phyloP scores from a whole-genome alignment of 139 green algal species.

The Ulvella scutata region DNA sequence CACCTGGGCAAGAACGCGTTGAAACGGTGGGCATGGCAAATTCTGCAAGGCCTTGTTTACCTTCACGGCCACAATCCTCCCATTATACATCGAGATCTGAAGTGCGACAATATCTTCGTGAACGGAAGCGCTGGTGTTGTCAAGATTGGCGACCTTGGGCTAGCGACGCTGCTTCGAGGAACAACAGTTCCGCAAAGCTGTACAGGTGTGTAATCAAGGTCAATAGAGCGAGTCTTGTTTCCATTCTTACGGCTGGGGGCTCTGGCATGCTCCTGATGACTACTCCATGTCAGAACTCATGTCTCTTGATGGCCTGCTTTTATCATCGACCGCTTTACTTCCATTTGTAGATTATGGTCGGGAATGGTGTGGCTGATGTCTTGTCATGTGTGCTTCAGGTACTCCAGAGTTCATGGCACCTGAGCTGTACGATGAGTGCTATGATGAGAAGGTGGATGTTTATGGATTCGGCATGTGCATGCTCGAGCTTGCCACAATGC shows the following conservation, averaged over 20 bases:
- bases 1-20: conserved; percentile 75
- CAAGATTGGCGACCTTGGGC: conserved; percentile 96
- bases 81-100: conserved; percentile 85
- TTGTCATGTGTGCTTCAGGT: conserved; percentile 18
- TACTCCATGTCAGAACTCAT: too few relatives aligned
- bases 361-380: too few relatives aligned
- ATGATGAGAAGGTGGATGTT: conserved; percentile 97
- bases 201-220: too few relatives aligned
- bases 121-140: conserved; percentile 85
- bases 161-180: conserved; percentile 81
- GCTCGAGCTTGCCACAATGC: conserved; percentile 92
- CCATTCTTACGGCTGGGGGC: too few relatives aligned
- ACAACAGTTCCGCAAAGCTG: conserved; percentile 80
- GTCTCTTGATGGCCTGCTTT: too few relatives aligned
- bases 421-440: conserved; percentile 99
- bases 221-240: too few relatives aligned
- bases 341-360: too few relatives aligned
- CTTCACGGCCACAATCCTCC: conserved; percentile 79
- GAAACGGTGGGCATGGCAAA: conserved; percentile 94
- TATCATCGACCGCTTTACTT: too few relatives aligned
- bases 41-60: conserved; percentile 93
- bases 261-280: too few relatives aligned
- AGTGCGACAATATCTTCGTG: conserved; percentile 95
- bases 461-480: conserved; percentile 94
- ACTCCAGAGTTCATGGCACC: conserved; percentile 97